Conservation (phyloP, 306 rosid species). For the Casuarina glauca region DNA sequence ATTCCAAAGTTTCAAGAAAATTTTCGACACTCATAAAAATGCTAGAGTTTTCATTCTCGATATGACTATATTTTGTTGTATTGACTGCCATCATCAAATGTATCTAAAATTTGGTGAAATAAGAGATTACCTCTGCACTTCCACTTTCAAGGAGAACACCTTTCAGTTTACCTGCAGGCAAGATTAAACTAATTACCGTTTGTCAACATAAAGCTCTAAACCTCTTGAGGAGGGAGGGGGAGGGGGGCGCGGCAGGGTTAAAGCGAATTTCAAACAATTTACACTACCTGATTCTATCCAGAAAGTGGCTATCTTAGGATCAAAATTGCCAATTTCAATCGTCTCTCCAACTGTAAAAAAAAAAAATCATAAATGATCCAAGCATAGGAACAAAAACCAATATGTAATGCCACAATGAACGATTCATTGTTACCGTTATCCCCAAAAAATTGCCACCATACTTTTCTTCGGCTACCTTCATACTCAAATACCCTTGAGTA, state of each 20-base stretch:
- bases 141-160: slow-evolving; percentile 96
- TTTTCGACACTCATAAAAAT: not conserved
- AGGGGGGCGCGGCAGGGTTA: not conserved
- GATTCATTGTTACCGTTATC: slow-evolving; percentile 64
- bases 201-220: slow-evolving; percentile 8
- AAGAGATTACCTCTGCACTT: slow-evolving; percentile 69
- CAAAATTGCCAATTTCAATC: slow-evolving; percentile 85
- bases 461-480: slow-evolving; percentile 85
- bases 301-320: slow-evolving; percentile 91
- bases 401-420: slow-evolving; percentile 4
- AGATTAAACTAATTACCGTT: slow-evolving; percentile 21
- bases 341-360: slow-evolving; percentile 82
- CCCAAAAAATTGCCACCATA: slow-evolving; percentile 97
- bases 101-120: not conserved
- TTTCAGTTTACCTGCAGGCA: slow-evolving; percentile 71
- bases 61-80: slow-evolving; percentile 1
- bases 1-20: not conserved
- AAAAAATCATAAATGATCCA: slow-evolving; percentile 21
- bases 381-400: not conserved
- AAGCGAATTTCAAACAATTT: slow-evolving; percentile 12
- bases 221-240: not conserved
- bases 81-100: slow-evolving; percentile 9
- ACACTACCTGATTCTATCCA: slow-evolving; percentile 86
- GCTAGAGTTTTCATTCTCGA: slow-evolving; percentile 1
- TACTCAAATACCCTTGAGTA: slow-evolving; percentile 93